phyloP scores from a whole-genome alignment of 306 rosid genomes.

The Fragaria ananassa region DNA sequence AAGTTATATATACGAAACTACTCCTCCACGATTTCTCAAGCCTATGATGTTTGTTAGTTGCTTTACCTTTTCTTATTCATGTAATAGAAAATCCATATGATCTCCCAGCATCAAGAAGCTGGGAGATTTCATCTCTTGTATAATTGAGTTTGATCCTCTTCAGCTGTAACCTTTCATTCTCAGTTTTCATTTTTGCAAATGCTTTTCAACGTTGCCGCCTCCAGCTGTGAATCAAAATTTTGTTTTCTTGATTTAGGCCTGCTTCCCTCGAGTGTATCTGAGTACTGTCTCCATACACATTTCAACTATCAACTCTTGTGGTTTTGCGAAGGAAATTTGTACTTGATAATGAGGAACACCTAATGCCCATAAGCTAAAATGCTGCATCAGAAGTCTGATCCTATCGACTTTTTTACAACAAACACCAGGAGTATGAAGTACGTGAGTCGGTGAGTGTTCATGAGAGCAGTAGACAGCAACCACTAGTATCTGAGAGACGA shows the following conservation, averaged over 20 bases:
- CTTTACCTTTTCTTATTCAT: background rate
- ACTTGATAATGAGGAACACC: too few species aligned
- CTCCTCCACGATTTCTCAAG: background rate
- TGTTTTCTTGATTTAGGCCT: background rate
- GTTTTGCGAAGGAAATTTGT: too few species aligned
- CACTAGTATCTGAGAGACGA: too few species aligned
- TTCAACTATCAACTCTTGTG: too few species aligned
- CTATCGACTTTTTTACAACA: too few species aligned
- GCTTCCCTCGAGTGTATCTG: background rate
- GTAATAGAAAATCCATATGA: slow-evolving; percentile 15
- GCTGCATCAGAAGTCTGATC: too few species aligned
- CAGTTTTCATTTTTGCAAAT: background rate
- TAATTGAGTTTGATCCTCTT: slow-evolving; percentile 6
- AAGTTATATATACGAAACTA: slow-evolving; percentile 2
- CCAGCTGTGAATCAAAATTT: background rate
- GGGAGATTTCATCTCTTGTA: slow-evolving; percentile 6
- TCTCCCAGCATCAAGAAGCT: background rate
- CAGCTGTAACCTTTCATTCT: background rate
- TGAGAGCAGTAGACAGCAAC: too few species aligned
- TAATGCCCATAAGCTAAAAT: too few species aligned
- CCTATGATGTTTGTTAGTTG: background rate
- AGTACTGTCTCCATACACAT: background rate
- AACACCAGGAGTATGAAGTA: too few species aligned
- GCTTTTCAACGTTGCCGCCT: background rate
- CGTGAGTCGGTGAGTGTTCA: too few species aligned